Conservation (phyloP, 164 flowering plant genomes). For the Chimonanthus salicifolius region DNA sequence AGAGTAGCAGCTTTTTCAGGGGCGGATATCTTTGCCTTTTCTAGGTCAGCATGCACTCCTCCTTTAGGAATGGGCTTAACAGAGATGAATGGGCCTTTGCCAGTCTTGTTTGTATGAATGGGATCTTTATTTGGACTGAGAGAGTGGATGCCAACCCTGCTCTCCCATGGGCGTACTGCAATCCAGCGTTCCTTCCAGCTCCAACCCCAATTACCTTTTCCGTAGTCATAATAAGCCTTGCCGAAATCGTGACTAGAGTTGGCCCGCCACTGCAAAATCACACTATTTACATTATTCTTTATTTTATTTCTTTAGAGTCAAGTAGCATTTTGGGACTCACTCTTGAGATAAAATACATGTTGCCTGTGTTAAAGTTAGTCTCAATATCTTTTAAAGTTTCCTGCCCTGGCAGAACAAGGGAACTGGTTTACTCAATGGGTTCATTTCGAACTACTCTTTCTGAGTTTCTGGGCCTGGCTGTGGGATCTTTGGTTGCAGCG, state of each 20-base stretch:
- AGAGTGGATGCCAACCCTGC: conserved; percentile 34
- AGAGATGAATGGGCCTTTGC: conserved; percentile 22
- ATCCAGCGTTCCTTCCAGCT: conserved; percentile 97
- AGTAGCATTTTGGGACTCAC: too few relatives aligned
- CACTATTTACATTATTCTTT: neutral
- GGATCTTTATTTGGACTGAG: conserved; percentile 41
- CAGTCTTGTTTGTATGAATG: conserved; percentile 24
- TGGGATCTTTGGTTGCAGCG: too few relatives aligned
- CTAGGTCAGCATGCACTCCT: conserved; percentile 20
- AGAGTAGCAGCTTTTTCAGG: conserved; percentile 30
- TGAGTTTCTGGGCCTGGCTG: too few relatives aligned
- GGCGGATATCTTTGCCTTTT: conserved; percentile 45
- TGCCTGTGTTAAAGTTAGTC: too few relatives aligned
- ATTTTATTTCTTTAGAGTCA: neutral
- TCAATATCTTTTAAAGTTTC: too few relatives aligned
- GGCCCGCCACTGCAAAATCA: conserved; percentile 64
- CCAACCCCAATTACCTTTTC: conserved; percentile 79
- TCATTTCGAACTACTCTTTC: too few relatives aligned
- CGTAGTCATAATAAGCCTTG: conserved; percentile 36
- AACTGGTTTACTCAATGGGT: too few relatives aligned
- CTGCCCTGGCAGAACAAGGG: too few relatives aligned
- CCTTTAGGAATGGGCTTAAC: conserved; percentile 38
- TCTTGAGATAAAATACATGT: too few relatives aligned
- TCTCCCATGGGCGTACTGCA: conserved; percentile 94
- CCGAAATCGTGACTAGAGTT: conserved; percentile 41